These are phyloP conservation scores for Immersiella caudata DNA, from an alignment of 495 filamentous ascomycete species.

Conservation along the genomic window DNA sequence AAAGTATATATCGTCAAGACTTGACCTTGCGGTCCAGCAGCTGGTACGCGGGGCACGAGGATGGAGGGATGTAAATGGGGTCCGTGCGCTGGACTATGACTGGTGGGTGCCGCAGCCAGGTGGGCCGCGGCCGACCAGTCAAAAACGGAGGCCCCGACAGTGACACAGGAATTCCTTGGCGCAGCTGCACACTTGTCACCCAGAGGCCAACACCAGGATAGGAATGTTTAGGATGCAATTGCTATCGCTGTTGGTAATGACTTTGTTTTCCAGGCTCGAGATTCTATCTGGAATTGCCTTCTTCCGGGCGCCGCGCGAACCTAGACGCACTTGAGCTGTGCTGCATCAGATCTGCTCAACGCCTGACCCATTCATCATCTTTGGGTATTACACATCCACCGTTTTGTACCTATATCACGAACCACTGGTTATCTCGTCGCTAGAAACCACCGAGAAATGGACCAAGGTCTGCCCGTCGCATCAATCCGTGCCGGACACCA, in stretches of 20 bases:
- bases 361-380: neutral
- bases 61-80: slow-evolving; percentile 4
- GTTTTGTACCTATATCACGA: neutral
- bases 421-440: neutral
- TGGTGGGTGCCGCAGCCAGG: slow-evolving; percentile 10
- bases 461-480: neutral
- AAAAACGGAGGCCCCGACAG: slow-evolving; percentile 1
- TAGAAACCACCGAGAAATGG: neutral
- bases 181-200: no score
- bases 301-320: neutral
- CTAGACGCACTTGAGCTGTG: neutral
- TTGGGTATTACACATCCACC: neutral
- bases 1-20: no score
- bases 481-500: neutral
- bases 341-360: neutral
- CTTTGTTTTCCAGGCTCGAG: no score
- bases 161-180: slow-evolving; percentile 2
- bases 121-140: slow-evolving; percentile 4
- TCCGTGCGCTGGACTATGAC: slow-evolving; percentile 1
- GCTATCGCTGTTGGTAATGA: no score
- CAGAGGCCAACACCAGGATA: no score
- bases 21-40: neutral
- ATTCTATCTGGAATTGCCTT: neutral
- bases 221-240: no score
- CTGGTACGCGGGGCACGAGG: slow-evolving; percentile 11